Percentiles rank a stretch among this genome's conserved stretches.
Conservation (phyloP, 2,329 filamentous ascomycete species). For the Alternaria angustiovoidea region DNA sequence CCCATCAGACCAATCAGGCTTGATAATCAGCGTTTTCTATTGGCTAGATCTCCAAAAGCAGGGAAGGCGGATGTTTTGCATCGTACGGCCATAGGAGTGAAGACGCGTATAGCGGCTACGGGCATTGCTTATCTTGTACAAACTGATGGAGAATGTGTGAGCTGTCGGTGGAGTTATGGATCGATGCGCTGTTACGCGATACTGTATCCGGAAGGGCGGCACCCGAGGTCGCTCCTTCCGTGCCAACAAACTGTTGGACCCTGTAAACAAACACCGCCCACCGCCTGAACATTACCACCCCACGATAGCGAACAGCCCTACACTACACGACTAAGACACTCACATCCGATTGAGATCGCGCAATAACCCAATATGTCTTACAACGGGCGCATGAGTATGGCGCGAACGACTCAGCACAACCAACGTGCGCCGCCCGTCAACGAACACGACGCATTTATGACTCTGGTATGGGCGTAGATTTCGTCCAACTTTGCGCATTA, state of each 20-base stretch:
- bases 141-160: neutral
- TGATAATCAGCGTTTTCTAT: neutral
- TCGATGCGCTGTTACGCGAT: conserved; percentile 17
- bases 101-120: conserved; percentile 6
- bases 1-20: neutral
- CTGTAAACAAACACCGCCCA: conserved; percentile 18
- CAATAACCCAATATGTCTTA: conserved; percentile 53
- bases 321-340: neutral
- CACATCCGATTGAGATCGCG: neutral
- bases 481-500: neutral
- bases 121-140: neutral
- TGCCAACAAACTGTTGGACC: conserved; percentile 17
- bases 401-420: conserved; percentile 51
- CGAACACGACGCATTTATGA: conserved; percentile 61
- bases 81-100: neutral
- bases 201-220: conserved; percentile 13
- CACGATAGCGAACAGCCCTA: conserved; percentile 5
- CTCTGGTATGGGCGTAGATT: conserved; percentile 49
- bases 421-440: conserved; percentile 53
- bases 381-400: conserved; percentile 61
- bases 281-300: conserved; percentile 12
- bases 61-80: neutral
- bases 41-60: neutral
- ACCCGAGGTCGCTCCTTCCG: conserved; percentile 11
- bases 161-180: conserved; percentile 8